Base-by-base conservation (phyloP, 768 basidiomycete genomes). In the Hypsizygus marmoreus region DNA sequence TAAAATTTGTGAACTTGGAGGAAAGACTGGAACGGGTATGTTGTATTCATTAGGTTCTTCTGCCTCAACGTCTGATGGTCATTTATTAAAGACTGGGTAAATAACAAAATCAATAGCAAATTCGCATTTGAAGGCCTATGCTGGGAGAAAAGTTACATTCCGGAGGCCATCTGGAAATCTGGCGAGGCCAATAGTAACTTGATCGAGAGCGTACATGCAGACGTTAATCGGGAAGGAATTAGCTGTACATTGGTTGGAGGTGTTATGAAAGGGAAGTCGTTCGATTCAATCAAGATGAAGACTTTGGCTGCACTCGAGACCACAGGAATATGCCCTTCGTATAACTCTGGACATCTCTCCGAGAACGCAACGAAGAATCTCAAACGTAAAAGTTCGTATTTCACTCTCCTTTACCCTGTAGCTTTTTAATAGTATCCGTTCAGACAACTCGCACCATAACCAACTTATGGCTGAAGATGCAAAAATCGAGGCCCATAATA, bases 11-110 rank as follows among this genome's bases (percentile, higher is more conserved):
- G 20, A 2, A 1, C n/a, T 49, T 16, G 60, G 61, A 6, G 61
- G 61, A 2, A 64, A 60, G 43, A 37, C 45, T 4, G 61, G 48
- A 20, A 28, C 14, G 26, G 59, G 59, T 60, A 35, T n/a, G 36
- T 26, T 6, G 0, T 36, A 6, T 38, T 22, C 1, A 20, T 17
- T 19, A n/a, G n/a, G 12, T 26, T 1, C 16, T 3, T 19, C 9
- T 4, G 8, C 4, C 23, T 24, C 4, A 26, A 35, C 17, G 4
- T 35, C 23, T 11, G 13, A 24, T 20, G 12, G 1, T 2, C n/a
- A n/a, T n/a, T n/a, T n/a, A n/a, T n/a, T n/a, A n/a, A n/a, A 65
- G 62, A 64, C 36, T 65, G 65, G 61, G 36, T 65, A 0, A 19
- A 40, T 4, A 57, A 65, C 24, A 63, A 67, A 39, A 35, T 50